These are phyloP conservation scores for Paraurostyla sp. DNA, from an alignment of 73 alveolate species.

Conservation along the genomic window DNA sequence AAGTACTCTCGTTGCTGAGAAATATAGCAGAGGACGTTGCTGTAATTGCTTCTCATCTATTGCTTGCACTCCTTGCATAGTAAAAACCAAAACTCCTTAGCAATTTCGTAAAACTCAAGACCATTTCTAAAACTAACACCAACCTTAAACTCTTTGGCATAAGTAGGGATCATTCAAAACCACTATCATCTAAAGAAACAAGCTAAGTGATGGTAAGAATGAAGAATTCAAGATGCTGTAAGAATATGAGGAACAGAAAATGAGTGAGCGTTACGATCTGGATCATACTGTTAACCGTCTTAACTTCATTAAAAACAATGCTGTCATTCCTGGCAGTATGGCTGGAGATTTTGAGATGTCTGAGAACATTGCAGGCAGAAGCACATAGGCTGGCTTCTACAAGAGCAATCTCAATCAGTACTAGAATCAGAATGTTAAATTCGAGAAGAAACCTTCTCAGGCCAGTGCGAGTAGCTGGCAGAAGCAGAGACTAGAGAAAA, in stretches of 20 bases:
- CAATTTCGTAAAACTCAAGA: not conserved
- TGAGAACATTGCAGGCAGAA: not conserved
- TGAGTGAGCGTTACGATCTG: not conserved
- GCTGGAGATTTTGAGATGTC: constrained; percentile 9
- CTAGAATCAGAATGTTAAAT: constrained; percentile 15
- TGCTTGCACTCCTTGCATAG: constrained; percentile 27
- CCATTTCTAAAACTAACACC: not conserved
- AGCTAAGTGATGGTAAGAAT: not conserved
- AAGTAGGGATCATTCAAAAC: not conserved
- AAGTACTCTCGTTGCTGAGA: not conserved
- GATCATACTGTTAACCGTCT: not conserved
- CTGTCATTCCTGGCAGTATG: too few relatives aligned
- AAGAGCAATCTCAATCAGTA: not conserved
- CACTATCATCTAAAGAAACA: not conserved
- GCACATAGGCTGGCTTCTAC: not conserved
- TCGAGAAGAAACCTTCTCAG: not conserved
- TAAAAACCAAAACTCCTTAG: not conserved
- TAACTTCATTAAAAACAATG: not conserved
- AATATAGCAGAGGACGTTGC: not conserved
- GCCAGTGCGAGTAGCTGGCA: too few relatives aligned
- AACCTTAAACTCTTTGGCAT: too few relatives aligned
- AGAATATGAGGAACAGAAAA: not conserved
- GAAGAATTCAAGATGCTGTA: not conserved
- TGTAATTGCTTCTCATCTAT: constrained; percentile 29
- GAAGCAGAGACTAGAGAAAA: too few relatives aligned